Evolutionary conservation across 345 rosid genomes (phyloP), one percentile per base, ranked within the genome.

Genomic region (Mercurialis annua): DNA sequence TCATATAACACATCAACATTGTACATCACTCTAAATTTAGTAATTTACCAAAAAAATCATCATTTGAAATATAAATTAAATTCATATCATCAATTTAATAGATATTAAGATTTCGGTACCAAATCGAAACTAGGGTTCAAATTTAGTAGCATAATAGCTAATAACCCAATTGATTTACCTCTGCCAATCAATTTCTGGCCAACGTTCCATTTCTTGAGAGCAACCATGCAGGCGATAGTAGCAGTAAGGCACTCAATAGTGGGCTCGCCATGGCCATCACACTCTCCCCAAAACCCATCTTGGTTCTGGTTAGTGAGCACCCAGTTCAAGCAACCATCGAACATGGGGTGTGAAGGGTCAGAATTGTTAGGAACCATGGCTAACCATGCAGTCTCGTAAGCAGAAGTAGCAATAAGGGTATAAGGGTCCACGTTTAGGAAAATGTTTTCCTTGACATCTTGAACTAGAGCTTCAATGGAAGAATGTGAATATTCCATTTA

Each of bases 361-460:
- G 16, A 23, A 20, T 33, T 27, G 31, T 72, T 71, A 18, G 84
- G 83, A 40, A 87, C 65, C 86, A 87, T 80, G 50, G 84, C 81
- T 69, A 87, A 62, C 87, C 87, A 87, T 30, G 92, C 87, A 1
- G 86, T 80, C 47, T 87, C 87, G 43, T 87, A 87, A 31, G 92
- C 81, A 0, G 86, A 84, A 64, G 82, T 61, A 7, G 84, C 74
- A 49, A 84, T 73, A n/a, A 71, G 71, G 0, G 76, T 61, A 68
- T 71, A 59, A 1, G 81, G 72, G 71, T 79, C 64, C 1, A 46
- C 51, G 65, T 33, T 50, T 0, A 36, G 14, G 5, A 75, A 62
- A 57, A 81, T 43, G 7, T 74, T 73, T 62, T 53, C 60, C 64
- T 77, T 84, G n/a, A 82, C 68, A 64, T 75, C 71, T 24, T 77